These are phyloP conservation scores for Nicotiana tomentosiformis DNA, from an alignment of 257 asterid species.

Conservation along the genomic window DNA sequence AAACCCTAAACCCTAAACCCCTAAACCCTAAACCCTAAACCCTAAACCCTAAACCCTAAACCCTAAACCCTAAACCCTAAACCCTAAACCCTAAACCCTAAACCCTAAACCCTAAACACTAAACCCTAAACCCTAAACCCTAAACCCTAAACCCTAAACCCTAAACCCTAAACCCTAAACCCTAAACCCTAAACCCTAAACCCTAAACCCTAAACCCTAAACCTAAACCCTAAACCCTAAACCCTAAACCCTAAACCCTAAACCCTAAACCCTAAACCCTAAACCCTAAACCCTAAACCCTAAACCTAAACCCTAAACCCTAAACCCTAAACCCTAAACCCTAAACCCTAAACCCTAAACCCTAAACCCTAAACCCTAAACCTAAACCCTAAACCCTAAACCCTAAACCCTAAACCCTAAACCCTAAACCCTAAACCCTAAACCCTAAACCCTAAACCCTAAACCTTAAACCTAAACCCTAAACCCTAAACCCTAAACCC, in stretches of 20 bases:
- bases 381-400: conserved; percentile 10
- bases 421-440: conserved; percentile 12
- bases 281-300: background rate
- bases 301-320: conserved; percentile 19
- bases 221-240: conserved; percentile 14
- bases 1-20: conserved; percentile 14
- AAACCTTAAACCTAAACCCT: conserved; percentile 14
- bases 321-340: conserved; percentile 21
- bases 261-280: background rate
- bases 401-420: background rate
- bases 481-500: conserved; percentile 14
- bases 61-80: conserved; percentile 10
- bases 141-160: conserved; percentile 9
- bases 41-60: conserved; percentile 12
- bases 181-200: conserved; percentile 9
- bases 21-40: conserved; percentile 6
- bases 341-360: conserved; percentile 23
- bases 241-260: conserved; percentile 3
- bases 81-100: background rate
- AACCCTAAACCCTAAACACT: background rate
- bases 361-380: conserved; percentile 11
- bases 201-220: conserved; percentile 11
- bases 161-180: conserved; percentile 9
- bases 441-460: conserved; percentile 8
- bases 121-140: background rate